Base-by-base conservation (phyloP, 441 rosid genomes). In the Adansonia grandidieri region DNA sequence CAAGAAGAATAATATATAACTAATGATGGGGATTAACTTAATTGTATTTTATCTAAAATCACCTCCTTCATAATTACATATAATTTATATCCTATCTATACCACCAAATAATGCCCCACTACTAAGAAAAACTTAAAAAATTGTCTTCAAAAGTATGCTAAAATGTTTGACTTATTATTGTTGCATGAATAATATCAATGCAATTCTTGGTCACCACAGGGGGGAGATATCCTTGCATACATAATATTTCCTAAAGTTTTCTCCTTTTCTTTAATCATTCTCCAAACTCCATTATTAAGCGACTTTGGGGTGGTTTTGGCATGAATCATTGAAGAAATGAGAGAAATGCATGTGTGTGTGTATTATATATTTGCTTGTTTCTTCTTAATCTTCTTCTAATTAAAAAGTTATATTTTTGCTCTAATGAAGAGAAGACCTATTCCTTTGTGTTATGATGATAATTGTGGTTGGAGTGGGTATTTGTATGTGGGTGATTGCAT, bases 401-500 rank as follows among this genome's bases (percentile, higher is more conserved):
- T 58, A 44, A 1, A 22, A 48, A 11, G 22, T 20, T 7, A 19
- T 6, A 8, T 73, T 62, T 40, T 82, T 82, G 74, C 75, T 77
- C 80, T 77, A 79, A 62, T 77, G 78, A 8, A 72, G 81, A 79
- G 85, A 85, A 83, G 82, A 80, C 74, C 76, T 71, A 79, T 70
- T 37, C 62, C 47, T 53, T 62, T 47, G 80, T 11, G 45, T 40
- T 48, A 63, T 78, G 84, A 42, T 48, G 77, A 80, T 76, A 22
- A 82, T 76, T 47, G 74, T 78, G 78, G 67, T 57, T 66, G 74
- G 74, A 47, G 45, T 45, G 79, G 63, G 11, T 75, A 77, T 64
- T 85, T 84, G 86, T 77, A 72, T 71, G 82, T 82, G 79, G 81
- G 82, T 74, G 87, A 88, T 86, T 86, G 89, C 69, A 73, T 71